Percentiles rank a stretch among this genome's conserved stretches.
phyloP scores from a whole-genome alignment of 2,329 filamentous ascomycete genomes.

The Pseudogymnoascus sp. region DNA sequence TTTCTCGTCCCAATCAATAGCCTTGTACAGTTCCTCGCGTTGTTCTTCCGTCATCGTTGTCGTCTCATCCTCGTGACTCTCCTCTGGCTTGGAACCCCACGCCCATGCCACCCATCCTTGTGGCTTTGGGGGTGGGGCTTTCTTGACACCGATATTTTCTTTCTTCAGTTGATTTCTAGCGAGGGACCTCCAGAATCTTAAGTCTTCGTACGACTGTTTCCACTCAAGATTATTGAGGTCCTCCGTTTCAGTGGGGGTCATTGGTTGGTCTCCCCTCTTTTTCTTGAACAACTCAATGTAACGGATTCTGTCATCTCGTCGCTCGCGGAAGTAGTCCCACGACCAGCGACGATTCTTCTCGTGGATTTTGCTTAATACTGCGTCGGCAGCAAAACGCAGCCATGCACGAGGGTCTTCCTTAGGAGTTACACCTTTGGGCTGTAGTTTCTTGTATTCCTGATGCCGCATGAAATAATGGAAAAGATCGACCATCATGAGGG shows the following conservation, averaged over 20 bases:
- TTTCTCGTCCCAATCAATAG: constrained; percentile 98
- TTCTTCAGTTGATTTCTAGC: constrained; percentile 92
- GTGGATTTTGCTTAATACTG: constrained; percentile 87
- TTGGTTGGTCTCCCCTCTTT: constrained; percentile 58
- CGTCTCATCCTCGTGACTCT: constrained; percentile 58
- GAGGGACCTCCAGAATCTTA: constrained; percentile 93
- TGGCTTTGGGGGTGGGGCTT: constrained; percentile 45
- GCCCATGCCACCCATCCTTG: constrained; percentile 89
- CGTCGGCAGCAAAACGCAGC: constrained; percentile 84
- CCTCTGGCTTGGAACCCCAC: constrained; percentile 67
- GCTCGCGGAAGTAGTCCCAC: constrained; percentile 91
- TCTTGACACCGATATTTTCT: constrained; percentile 85
- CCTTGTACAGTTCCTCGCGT: constrained; percentile 90
- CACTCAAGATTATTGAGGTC: constrained; percentile 71
- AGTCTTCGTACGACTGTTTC: constrained; percentile 87
- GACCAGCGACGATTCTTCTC: constrained; percentile 89
- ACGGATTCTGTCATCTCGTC: constrained; percentile 75
- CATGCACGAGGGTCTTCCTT: constrained; percentile 90
- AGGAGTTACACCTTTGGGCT: constrained; percentile 70
- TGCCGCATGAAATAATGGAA: constrained; percentile 98
- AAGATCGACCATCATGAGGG: constrained; percentile 93
- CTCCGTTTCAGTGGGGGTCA: constrained; percentile 61
- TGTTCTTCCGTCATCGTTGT: constrained; percentile 91
- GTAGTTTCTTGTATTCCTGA: constrained; percentile 89
- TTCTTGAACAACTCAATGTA: constrained; percentile 98